Evolutionary conservation across 129 eudicot genomes (phyloP), one percentile per base, ranked within the genome.

Genomic region (Smallanthus sonchifolius): DNA sequence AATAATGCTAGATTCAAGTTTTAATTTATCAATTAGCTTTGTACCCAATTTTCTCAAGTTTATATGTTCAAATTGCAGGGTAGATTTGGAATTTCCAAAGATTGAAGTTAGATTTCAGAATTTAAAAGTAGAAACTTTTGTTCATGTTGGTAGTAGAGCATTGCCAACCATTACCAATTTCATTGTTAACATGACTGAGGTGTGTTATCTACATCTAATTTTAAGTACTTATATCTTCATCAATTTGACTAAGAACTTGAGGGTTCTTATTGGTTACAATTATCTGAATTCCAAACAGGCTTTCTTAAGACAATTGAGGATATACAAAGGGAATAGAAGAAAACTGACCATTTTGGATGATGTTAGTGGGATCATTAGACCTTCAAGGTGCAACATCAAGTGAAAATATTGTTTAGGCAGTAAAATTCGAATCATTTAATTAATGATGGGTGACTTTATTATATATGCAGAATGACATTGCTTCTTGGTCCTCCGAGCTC

Each of bases 401-500:
- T 67, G 67, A 42, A 55, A 10, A 32, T 69, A 16, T 32, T 64
- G 42, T 73, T 35, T 67, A 61, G 24, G 15, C 20, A 7, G 73
- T 69, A 17, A 60, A 67, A 57, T 7, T 28, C 24, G 38, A 73
- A 30, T 64, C 60, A 32, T n/a, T 55, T 57, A 54, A 48, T 71
- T 82, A 47, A 73, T 84, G 9, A 75, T 6, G 34, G 60, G 54
- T 42, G 20, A 65, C 35, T n/a, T 65, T 65, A 36, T 65, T 65
- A 36, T 55, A 16, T 34, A 67, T 79, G 32, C 79, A 94, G 99
- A 77, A 88, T 94, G 84, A 94, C 99, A 6, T 79, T 94, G 73
- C 78, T 94, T 64, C 84, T 94, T 73, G 99, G 99, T 62, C 99
- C 99, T 77, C 99, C 99, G 10, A 88, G 96, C 81, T 94, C 97